Percentiles rank a stretch among this genome's conserved stretches.
Evolutionary conservation across 2,329 filamentous ascomycete species (phyloP).

Genomic region (Bretziella fagacearum): DNA sequence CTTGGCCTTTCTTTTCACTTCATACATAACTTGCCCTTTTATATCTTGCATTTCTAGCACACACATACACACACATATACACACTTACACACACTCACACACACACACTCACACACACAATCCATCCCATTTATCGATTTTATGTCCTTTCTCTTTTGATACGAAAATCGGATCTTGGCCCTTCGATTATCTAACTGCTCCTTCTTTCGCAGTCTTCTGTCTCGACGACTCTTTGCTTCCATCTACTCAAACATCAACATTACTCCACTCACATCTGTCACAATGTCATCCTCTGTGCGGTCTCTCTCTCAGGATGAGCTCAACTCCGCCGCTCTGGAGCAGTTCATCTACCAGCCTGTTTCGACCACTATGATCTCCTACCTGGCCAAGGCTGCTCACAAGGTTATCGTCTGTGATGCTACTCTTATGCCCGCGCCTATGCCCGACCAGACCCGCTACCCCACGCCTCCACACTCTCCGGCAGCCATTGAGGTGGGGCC

Average conservation of each 20-base stretch:
- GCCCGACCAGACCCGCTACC: conserved; percentile 20
- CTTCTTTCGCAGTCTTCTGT: too few relatives aligned
- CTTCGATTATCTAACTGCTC: neutral
- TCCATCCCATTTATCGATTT: neutral
- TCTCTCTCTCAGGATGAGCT: conserved; percentile 27
- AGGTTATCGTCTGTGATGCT: conserved; percentile 66
- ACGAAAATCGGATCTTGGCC: neutral
- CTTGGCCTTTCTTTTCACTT: neutral
- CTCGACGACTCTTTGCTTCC: neutral
- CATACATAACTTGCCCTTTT: neutral
- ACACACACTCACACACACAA: neutral
- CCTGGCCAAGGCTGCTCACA: conserved; percentile 54
- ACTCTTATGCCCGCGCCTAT: conserved; percentile 32
- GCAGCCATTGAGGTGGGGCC: conserved; percentile 30
- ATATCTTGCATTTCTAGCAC: too few relatives aligned
- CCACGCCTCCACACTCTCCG: conserved; percentile 30
- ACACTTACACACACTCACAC: neutral
- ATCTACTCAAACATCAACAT: neutral
- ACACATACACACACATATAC: neutral
- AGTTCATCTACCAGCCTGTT: conserved; percentile 65
- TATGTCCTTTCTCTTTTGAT: neutral
- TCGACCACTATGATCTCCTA: conserved; percentile 61
- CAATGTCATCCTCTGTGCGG: neutral
- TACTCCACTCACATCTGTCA: neutral
- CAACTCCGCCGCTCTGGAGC: conserved; percentile 60